Percentiles rank a stretch among this genome's conserved stretches.
These are phyloP conservation scores for Sclerotinia sclerotiorum DNA, from an alignment of 2,329 filamentous ascomycete species.

Conservation along the genomic window DNA sequence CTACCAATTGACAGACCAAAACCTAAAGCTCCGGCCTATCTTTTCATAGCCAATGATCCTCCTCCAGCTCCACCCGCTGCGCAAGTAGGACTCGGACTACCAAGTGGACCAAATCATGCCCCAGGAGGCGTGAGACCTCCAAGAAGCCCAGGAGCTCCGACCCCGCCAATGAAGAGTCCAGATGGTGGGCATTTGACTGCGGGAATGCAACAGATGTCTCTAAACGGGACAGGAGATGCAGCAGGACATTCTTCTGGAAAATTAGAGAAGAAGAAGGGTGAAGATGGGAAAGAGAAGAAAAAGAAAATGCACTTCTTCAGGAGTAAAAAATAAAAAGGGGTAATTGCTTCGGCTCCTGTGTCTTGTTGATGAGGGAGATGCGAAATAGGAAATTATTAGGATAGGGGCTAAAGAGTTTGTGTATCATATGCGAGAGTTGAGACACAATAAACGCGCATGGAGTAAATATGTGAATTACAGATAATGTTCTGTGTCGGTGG, in stretches of 20 bases:
- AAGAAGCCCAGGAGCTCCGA: constrained; percentile 17
- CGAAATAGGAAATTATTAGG: neutral
- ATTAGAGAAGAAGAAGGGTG: constrained; percentile 50
- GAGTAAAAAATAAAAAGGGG: constrained; percentile 52
- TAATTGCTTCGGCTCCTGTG: neutral
- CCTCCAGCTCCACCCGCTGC: constrained; percentile 46
- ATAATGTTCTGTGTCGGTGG: neutral
- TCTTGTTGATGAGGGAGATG: neutral
- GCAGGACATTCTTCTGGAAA: constrained; percentile 42
- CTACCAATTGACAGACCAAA: constrained; percentile 79
- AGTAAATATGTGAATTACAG: neutral
- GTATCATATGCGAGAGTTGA: neutral
- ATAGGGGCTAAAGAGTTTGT: neutral
- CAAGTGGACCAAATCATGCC: constrained; percentile 1
- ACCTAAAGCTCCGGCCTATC: constrained; percentile 78
- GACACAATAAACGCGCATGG: neutral
- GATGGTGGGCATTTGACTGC: neutral
- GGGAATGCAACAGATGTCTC: constrained; percentile 20
- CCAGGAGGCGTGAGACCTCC: constrained; percentile 7
- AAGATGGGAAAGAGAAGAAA: constrained; percentile 47
- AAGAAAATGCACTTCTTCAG: constrained; percentile 60
- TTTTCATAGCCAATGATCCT: constrained; percentile 72
- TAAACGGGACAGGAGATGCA: constrained; percentile 11
- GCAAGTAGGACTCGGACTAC: constrained; percentile 11
- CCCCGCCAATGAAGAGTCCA: constrained; percentile 19